phyloP scores from a whole-genome alignment of 108 stramenopile genomes.

The Cyclotella sp. region DNA sequence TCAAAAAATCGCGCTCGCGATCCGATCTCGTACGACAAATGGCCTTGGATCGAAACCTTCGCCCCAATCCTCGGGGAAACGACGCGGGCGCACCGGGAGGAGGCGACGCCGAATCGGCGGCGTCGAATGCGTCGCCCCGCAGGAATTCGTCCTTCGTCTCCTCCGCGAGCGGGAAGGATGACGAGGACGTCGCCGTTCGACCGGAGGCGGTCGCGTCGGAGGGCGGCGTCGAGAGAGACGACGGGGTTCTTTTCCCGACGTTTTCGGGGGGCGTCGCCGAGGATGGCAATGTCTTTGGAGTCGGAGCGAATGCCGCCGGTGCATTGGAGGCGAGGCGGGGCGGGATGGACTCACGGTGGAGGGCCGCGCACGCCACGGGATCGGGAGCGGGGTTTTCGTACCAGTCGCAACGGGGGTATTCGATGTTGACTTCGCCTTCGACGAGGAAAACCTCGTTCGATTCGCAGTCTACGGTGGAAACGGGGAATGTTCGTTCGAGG shows the following conservation, averaged over 20 bases:
- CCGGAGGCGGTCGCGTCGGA: too few relatives aligned
- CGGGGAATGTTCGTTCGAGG: neutral
- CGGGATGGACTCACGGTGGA: neutral
- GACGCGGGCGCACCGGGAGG: neutral
- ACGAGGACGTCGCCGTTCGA: too few relatives aligned
- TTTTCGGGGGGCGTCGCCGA: neutral
- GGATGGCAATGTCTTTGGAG: neutral
- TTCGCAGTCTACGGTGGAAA: slow-evolving; percentile 6
- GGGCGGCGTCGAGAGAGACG: too few relatives aligned
- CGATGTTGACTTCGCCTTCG: neutral
- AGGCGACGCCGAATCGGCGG: neutral
- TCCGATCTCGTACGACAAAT: slow-evolving; percentile 30
- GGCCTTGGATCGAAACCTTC: slow-evolving; percentile 21
- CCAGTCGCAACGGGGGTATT: neutral
- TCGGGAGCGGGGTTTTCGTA: neutral
- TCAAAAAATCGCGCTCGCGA: slow-evolving; percentile 20
- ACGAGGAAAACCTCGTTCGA: neutral
- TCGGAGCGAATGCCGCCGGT: neutral
- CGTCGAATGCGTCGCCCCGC: neutral
- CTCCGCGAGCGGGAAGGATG: neutral
- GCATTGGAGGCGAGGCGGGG: neutral
- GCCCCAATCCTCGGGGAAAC: neutral
- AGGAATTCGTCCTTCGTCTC: slow-evolving; percentile 5
- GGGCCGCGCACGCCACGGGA: too few relatives aligned
- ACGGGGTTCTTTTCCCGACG: neutral